A percentile compares a stretch with the other conserved stretches of the same genome.
Evolutionary conservation across 345 rosid genomes (phyloP).

Genomic region (Salix suchowensis): DNA sequence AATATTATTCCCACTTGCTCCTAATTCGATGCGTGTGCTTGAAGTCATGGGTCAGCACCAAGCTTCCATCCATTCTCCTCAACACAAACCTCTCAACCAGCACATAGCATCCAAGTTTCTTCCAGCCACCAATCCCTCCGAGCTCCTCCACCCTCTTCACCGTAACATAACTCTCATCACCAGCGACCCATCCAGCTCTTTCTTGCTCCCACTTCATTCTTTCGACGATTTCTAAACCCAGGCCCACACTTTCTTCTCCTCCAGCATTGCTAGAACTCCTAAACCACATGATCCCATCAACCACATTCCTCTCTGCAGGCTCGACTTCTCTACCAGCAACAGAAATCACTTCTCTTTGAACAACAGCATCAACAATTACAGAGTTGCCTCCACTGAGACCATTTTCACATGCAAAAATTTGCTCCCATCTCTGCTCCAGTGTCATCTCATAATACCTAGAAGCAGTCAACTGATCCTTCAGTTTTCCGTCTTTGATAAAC

Average conservation of each 20-base stretch:
- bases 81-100: conserved; percentile 18
- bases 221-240: conserved; percentile 4
- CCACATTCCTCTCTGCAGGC: neutral
- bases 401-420: neutral
- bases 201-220: conserved; percentile 17
- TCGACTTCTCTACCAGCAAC: neutral
- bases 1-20: neutral
- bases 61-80: conserved; percentile 20
- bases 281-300: conserved; percentile 8
- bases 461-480: conserved; percentile 6
- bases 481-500: conserved; percentile 8
- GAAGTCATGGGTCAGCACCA: conserved; percentile 1
- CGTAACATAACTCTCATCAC: neutral
- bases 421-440: conserved; percentile 18
- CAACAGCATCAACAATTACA: neutral
- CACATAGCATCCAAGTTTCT: conserved; percentile 5
- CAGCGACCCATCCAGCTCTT: conserved; percentile 3
- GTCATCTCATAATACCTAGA: conserved; percentile 12
- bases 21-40: conserved; percentile 7
- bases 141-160: conserved; percentile 8
- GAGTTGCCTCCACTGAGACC: neutral
- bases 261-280: neutral
- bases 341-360: conserved; percentile 3
- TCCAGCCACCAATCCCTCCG: conserved; percentile 3
- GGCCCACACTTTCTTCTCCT: neutral